Conservation (phyloP, 129 eudicot genomes). For the Flaveria linearis region DNA sequence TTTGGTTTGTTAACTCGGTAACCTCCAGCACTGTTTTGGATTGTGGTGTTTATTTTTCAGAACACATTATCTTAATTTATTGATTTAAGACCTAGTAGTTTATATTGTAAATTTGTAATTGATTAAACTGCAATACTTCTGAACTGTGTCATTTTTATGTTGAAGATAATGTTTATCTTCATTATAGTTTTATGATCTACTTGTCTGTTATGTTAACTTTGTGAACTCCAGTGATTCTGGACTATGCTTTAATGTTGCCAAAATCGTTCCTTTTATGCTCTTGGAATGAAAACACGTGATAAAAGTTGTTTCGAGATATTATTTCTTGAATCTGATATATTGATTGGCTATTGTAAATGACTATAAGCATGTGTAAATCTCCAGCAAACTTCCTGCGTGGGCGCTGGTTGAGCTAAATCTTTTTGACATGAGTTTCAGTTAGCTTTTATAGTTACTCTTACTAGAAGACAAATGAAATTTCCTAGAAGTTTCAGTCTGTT, state of each 20-base stretch:
- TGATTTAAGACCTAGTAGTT: not conserved
- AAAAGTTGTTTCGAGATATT: not conserved
- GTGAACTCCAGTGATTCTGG: not conserved
- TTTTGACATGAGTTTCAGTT: not conserved
- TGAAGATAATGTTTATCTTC: not conserved
- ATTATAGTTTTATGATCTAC: not conserved
- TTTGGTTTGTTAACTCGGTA: constrained; percentile 8
- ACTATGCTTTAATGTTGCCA: not conserved
- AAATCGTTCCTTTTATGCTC: not conserved
- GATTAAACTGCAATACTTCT: constrained; percentile 4
- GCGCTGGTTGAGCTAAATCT: not conserved
- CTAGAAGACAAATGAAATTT: not conserved
- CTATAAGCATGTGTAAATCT: not conserved
- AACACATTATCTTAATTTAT: not conserved
- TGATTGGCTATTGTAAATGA: not conserved
- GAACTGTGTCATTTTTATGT: not conserved
- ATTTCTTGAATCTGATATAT: not conserved
- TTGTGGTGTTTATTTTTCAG: not conserved
- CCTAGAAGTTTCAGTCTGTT: not conserved
- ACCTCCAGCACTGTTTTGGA: not conserved
- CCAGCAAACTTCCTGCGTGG: constrained; percentile 4
- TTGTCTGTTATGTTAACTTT: not conserved
- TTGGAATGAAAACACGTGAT: not conserved
- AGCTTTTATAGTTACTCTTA: not conserved
- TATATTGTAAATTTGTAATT: not conserved